These are phyloP conservation scores for Penicillium atrosanguineum DNA, from an alignment of 495 filamentous ascomycete genomes.

Conservation along the genomic window DNA sequence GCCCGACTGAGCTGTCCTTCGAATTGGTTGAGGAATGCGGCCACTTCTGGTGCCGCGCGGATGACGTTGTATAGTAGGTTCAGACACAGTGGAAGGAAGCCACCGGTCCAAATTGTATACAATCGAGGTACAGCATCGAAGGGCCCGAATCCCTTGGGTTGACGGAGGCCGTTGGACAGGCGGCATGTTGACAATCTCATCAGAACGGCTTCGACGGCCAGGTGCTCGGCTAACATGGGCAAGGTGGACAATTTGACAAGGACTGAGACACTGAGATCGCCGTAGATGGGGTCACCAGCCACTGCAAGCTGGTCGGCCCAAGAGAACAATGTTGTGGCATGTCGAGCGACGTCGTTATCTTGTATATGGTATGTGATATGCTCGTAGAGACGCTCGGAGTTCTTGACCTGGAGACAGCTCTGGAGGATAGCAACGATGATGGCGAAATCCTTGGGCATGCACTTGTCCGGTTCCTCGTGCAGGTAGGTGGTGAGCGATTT, in stretches of 20 bases:
- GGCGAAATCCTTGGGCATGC: constrained; percentile 68
- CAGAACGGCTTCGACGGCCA: constrained; percentile 81
- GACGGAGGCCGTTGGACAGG: constrained; percentile 66
- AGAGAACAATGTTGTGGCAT: constrained; percentile 83
- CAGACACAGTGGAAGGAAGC: constrained; percentile 83
- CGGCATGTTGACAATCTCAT: constrained; percentile 74
- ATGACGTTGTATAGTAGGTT: constrained; percentile 84
- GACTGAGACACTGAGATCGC: constrained; percentile 81
- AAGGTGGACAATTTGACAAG: constrained; percentile 83
- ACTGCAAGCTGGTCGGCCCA: constrained; percentile 79
- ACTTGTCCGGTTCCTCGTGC: constrained; percentile 58
- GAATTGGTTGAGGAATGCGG: constrained; percentile 82
- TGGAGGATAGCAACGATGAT: constrained; percentile 89
- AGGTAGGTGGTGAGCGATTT: constrained; percentile 70
- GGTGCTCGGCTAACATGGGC: constrained; percentile 78
- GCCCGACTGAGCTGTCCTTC: constrained; percentile 66
- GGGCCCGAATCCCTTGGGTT: constrained; percentile 65
- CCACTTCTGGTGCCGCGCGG: constrained; percentile 74
- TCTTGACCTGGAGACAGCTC: constrained; percentile 65
- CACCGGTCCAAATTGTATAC: constrained; percentile 84
- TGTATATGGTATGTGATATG: constrained; percentile 67
- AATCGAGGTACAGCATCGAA: constrained; percentile 56
- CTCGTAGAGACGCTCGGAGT: constrained; percentile 45
- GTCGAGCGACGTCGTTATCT: constrained; percentile 64
- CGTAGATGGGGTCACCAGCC: constrained; percentile 88